phyloP scores from a whole-genome alignment of 1,284 basidiomycete species.

The Microbotryomycetes sp. region DNA sequence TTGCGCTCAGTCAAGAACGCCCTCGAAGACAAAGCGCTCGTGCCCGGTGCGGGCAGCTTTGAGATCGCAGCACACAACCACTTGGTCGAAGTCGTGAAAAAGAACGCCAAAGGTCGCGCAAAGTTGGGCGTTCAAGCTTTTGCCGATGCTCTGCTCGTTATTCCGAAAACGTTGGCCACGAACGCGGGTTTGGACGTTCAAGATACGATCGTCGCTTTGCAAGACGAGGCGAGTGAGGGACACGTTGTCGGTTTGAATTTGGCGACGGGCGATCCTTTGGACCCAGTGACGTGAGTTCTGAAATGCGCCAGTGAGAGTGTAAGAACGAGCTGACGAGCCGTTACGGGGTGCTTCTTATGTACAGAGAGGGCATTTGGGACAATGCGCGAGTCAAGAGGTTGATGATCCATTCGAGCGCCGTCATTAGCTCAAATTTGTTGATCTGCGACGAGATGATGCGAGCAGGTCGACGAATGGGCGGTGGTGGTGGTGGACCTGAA shows the following conservation, averaged over 20 bases:
- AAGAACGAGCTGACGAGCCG: not conserved
- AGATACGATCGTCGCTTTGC: constrained; percentile 83
- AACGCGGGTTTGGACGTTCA: constrained; percentile 98
- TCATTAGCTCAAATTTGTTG: constrained; percentile 92
- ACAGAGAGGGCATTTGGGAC: constrained; percentile 85
- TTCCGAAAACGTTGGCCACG: constrained; percentile 92
- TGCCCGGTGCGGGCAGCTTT: constrained; percentile 96
- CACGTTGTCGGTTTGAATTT: constrained; percentile 86
- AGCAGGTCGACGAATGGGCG: not conserved
- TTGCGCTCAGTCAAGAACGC: constrained; percentile 95
- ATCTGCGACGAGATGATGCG: constrained; percentile 36
- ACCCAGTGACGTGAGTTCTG: constrained; percentile 62
- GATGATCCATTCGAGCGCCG: constrained; percentile 96
- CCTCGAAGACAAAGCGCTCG: constrained; percentile 77
- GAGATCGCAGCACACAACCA: constrained; percentile 88
- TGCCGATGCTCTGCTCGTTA: constrained; percentile 86
- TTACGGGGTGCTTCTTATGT: not conserved
- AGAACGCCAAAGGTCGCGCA: constrained; percentile 82
- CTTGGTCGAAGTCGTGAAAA: constrained; percentile 65
- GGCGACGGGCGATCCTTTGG: constrained; percentile 89
- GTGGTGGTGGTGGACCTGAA: not conserved
- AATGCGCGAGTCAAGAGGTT: constrained; percentile 98
- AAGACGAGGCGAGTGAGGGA: constrained; percentile 91
- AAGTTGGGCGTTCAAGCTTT: constrained; percentile 98
- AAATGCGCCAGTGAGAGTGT: no score